Base-by-base conservation (phyloP, 1,284 basidiomycete genomes). In the Vanrija sp. region DNA sequence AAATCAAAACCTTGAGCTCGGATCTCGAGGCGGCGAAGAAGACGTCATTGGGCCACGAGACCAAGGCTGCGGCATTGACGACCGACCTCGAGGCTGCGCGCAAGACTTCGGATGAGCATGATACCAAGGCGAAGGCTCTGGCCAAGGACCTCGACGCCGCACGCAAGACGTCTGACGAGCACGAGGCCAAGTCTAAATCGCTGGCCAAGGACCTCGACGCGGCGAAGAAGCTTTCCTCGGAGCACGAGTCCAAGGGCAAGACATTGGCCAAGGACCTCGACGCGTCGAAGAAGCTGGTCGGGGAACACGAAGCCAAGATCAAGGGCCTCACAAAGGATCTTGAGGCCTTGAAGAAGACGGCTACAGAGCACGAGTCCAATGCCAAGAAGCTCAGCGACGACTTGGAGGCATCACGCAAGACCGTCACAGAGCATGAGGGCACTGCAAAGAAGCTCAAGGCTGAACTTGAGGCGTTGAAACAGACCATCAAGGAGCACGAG, bases 61-160 rank as follows among this genome's bases (percentile, higher is more conserved):
- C 44, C 19, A 34, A 39, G 25, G 45, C 38, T 3, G n/a, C 45
- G 3, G 10, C 45, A 2, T 43, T 54, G 6, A 21, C 46, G 42
- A 40, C 29, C 16, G 50, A 58, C 21, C 45, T 51, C 9, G 48
- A 53, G 21, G 47, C 47, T 2, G 40, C 51, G 43, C 51, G 57
- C 40, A 49, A 52, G 50, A 26, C 48, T 3, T 42, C 9, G 4
- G 38, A 45, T 15, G 46, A 57, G 38, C 57, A 54, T 21, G 50
- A 54, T 25, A 44, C 18, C 21, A 34, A 39, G 25, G 45, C 38
- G 5, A 19, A 45, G 3, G 14, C 42, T 1, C 46, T 54, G 3
- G 25, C 46, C 29, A 40, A 29, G 21, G 50, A 58, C 26, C 45
- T 51, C 3, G 46, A 46, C 16, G n/a, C 25, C 6, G 38, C 43